Evolutionary conservation across 345 rosid genomes (phyloP).

Genomic region (Eucalyptus pauciflora): DNA sequence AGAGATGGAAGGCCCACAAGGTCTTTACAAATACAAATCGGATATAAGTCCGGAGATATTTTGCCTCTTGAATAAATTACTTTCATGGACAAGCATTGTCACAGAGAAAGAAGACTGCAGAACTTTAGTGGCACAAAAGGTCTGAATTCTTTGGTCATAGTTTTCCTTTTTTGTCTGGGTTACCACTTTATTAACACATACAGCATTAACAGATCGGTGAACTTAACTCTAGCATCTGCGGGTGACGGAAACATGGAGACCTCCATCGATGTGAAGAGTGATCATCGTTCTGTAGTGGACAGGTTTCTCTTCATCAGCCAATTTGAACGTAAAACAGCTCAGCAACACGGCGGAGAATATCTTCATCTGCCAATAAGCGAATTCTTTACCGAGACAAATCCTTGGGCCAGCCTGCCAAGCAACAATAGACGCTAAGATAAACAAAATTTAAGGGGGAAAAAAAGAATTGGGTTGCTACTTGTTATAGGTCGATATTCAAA

Average conservation of each 20-base stretch:
- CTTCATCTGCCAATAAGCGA: conserved; percentile 57
- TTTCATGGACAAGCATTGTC: too few species aligned
- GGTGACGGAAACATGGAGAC: conserved; percentile 32
- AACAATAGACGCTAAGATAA: too few species aligned
- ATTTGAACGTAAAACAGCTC: conserved; percentile 26
- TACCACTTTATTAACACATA: too few species aligned
- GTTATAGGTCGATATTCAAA: not conserved
- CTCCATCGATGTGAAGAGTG: conserved; percentile 49
- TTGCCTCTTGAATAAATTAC: too few species aligned
- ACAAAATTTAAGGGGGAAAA: not conserved
- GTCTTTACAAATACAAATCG: not conserved
- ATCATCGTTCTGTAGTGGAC: conserved; percentile 50
- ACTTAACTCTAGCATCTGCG: conserved; percentile 2
- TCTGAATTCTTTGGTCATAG: too few species aligned
- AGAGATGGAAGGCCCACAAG: not conserved
- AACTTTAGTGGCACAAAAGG: too few species aligned
- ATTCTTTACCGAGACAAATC: conserved; percentile 46
- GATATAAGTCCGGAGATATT: not conserved
- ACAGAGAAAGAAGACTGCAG: too few species aligned
- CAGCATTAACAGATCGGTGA: not conserved
- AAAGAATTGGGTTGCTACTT: not conserved
- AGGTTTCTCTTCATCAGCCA: conserved; percentile 16
- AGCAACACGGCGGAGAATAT: conserved; percentile 34
- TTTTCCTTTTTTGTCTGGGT: too few species aligned
- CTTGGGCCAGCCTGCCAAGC: conserved; percentile 28